phyloP scores from a whole-genome alignment of 163 green algal species.

The Scenedesmus sp. region DNA sequence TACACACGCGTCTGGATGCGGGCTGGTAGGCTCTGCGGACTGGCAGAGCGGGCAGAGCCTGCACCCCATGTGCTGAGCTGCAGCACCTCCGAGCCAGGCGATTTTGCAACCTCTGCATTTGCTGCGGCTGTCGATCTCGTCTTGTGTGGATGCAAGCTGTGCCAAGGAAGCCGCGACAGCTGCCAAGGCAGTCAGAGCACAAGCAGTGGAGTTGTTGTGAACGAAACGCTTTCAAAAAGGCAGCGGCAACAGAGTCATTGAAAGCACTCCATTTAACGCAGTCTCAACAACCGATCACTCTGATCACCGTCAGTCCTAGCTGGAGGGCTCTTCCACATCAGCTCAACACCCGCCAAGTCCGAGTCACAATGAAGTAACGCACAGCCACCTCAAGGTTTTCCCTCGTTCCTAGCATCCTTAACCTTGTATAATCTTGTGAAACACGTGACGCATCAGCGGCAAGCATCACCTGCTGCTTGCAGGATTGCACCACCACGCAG shows the following conservation, averaged over 20 bases:
- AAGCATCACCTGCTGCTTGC: not conserved
- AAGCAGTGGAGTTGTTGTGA: not conserved
- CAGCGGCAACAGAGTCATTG: not conserved
- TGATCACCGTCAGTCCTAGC: not conserved
- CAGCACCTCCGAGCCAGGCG: not conserved
- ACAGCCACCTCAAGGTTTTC: not conserved
- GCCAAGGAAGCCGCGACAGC: not conserved
- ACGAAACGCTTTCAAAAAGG: not conserved
- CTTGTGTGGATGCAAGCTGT: not conserved
- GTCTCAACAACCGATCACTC: not conserved
- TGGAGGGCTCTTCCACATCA: not conserved
- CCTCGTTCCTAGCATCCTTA: not conserved
- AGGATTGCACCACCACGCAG: not conserved
- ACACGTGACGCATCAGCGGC: not conserved
- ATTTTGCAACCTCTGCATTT: not conserved
- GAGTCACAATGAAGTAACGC: conserved; percentile 16
- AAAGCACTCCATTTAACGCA: not conserved
- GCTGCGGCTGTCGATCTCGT: not conserved
- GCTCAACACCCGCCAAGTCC: not conserved
- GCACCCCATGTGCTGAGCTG: not conserved
- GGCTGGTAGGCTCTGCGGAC: not conserved
- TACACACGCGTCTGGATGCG: not conserved
- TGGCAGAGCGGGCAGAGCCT: not conserved
- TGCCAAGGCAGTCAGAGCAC: conserved; percentile 11
- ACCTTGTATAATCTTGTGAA: not conserved